phyloP scores from a whole-genome alignment of 2,329 filamentous ascomycete genomes.

The Fusarium torreyae region DNA sequence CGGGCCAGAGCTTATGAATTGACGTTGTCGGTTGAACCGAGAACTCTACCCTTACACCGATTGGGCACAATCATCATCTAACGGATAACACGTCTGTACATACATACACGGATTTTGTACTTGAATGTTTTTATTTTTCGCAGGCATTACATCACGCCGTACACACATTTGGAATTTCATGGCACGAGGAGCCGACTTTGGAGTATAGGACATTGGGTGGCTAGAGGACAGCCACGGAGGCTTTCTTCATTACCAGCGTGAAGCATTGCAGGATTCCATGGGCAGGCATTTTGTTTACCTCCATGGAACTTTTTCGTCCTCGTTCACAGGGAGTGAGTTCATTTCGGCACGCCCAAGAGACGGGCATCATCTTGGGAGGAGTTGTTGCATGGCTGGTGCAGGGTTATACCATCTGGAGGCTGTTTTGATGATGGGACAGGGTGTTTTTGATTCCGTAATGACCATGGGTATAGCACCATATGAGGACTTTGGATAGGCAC shows the following conservation, averaged over 20 bases:
- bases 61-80: constrained; percentile 4
- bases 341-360: constrained; percentile 29
- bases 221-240: constrained; percentile 35
- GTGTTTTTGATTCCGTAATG: constrained; percentile 8
- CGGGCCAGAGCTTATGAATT: not conserved
- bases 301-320: constrained; percentile 20
- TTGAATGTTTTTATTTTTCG: constrained; percentile 11
- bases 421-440: constrained; percentile 16
- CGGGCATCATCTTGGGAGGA: constrained; percentile 18
- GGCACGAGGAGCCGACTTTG: constrained; percentile 30
- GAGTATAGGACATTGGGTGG: constrained; percentile 37
- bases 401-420: constrained; percentile 28
- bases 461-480: constrained; percentile 11
- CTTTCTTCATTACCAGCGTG: constrained; percentile 35
- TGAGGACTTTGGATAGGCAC: constrained; percentile 1
- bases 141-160: constrained; percentile 27
- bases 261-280: constrained; percentile 43
- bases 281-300: constrained; percentile 37
- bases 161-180: constrained; percentile 27
- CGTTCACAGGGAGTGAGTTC: constrained; percentile 10
- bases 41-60: not conserved
- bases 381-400: constrained; percentile 33
- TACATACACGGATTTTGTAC: constrained; percentile 33
- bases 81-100: constrained; percentile 20
- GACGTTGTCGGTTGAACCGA: not conserved